Evolutionary conservation across 208 protist species (phyloP).

Genomic region (Endotrypanum monterogeii): DNA sequence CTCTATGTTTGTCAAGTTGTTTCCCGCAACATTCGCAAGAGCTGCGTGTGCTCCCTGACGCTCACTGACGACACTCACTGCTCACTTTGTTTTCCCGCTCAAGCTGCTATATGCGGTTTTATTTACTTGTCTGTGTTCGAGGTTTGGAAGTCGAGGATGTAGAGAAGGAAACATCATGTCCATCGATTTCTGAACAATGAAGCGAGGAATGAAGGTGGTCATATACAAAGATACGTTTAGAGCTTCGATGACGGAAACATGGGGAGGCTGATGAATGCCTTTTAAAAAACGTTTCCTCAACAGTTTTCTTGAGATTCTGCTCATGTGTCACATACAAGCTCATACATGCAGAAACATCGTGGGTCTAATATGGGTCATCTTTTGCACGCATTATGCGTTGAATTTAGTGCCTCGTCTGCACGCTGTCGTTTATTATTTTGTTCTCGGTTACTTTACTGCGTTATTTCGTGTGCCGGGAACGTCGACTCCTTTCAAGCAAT

Average conservation of each 20-base stretch:
- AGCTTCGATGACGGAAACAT: background rate
- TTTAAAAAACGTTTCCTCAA: background rate
- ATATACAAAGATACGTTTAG: background rate
- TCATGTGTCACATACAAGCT: background rate
- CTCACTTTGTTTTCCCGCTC: background rate
- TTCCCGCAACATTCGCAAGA: background rate
- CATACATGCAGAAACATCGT: background rate
- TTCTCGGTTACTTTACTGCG: too few species aligned
- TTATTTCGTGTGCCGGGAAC: background rate
- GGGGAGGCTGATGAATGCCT: too few species aligned
- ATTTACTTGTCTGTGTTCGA: background rate
- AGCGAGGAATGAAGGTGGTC: background rate
- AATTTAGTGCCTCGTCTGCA: background rate
- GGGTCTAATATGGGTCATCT: background rate
- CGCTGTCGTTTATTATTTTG: background rate
- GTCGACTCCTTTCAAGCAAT: background rate
- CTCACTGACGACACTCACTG: background rate
- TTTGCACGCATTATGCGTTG: background rate
- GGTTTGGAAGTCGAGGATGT: background rate
- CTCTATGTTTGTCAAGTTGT: background rate
- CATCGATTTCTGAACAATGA: background rate
- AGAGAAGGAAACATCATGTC: background rate
- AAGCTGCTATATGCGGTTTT: background rate
- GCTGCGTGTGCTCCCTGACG: too few species aligned
- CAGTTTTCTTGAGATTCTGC: background rate